Conservation (phyloP, 202 grass and related monocot species). For the Hordeum pubiflorum region DNA sequence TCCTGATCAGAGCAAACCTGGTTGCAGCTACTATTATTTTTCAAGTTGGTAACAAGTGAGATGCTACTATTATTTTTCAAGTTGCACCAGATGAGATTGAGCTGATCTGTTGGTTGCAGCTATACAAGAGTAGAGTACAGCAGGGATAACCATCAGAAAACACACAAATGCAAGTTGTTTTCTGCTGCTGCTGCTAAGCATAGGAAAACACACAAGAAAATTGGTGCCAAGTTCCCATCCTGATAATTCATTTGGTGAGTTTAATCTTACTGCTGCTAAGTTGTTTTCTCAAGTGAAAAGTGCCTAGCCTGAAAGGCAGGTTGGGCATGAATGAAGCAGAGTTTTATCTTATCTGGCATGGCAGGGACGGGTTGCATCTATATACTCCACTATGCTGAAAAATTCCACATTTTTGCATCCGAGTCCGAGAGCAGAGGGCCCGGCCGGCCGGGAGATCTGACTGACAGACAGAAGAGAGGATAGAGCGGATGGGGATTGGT, state of each 20-base stretch:
- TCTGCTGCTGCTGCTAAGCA: neutral
- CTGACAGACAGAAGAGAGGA: neutral
- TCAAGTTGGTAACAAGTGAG: too few relatives aligned
- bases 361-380: neutral
- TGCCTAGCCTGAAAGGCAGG: neutral
- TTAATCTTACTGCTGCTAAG: too few relatives aligned
- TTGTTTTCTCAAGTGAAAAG: neutral
- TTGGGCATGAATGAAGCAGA: neutral
- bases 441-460: conserved; percentile 24
- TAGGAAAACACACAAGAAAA: neutral
- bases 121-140: neutral
- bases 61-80: too few relatives aligned
- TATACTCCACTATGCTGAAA: neutral
- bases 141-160: too few relatives aligned
- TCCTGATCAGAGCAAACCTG: too few relatives aligned
- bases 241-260: too few relatives aligned
- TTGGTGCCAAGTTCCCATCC: neutral
- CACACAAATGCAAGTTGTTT: neutral
- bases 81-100: too few relatives aligned
- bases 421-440: neutral
- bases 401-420: neutral
- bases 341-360: neutral
- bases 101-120: neutral
- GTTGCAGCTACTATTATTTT: too few relatives aligned
- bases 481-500: neutral